Evolutionary conservation across 129 eudicot species (phyloP), one percentile per base, ranked within the genome.

Genomic region (Cynara cardunculus): DNA sequence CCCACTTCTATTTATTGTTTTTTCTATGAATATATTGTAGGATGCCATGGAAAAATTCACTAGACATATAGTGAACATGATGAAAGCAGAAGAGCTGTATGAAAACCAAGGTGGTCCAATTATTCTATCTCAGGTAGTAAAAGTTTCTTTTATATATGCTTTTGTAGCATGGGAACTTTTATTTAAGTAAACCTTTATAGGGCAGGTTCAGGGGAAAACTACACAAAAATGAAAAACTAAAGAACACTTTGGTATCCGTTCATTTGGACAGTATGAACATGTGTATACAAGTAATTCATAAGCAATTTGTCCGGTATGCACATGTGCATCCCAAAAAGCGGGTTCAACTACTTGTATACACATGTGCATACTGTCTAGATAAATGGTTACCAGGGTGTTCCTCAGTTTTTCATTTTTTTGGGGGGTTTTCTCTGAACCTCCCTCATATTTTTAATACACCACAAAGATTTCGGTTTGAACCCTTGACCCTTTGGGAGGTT

Each of bases 101-200:
- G 92, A 91, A 72, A 72, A 96, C 70, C 99, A 96, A 31, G 99
- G 99, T 24, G 99, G 99, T 78, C 99, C 99, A 24, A 96, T 96
- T 26, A 96, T 96, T 31, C 71, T 96, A 75, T 96, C 99, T 49
- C 99, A 96, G 99, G 99, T 96, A 87, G 21, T 77, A 13, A 80
- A 80, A 68, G 14, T 68, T 80, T 67, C 49, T 31, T 30, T 12
- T 46, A 25, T 74, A n/a, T 39, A 27, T 70, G 30, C 34, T 76
- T n/a, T 37, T 64, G 30, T 69, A 24, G 37, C 81, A 65, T 24
- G 25, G 9, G 35, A 21, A 1, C 13, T 10, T 41, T 41, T 41
- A 12, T n/a, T 0, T 1, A 56, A 5, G 7, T 4, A 53, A 0
- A 56, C 5, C 5, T 56, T 10, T 16, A 53, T 12, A 61, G 34